Evolutionary conservation across 1,284 basidiomycete genomes (phyloP), one percentile per base, ranked within the genome.

Genomic region (Ceratobasidium theobromae): DNA sequence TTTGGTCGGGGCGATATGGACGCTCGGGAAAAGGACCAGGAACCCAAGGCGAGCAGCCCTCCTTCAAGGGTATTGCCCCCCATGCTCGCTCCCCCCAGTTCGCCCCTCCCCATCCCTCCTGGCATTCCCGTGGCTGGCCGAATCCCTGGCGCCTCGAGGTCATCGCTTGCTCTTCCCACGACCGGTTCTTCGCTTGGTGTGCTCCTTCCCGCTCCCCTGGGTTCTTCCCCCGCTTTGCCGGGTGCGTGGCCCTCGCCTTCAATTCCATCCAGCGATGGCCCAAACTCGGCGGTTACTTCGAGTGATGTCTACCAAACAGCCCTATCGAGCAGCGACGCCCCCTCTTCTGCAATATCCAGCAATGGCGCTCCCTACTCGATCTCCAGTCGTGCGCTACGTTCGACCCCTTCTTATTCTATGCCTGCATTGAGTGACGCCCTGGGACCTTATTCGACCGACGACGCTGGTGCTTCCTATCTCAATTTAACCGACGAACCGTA

Each of bases 11-110:
- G 60, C 6, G 60, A 32, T 16, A 27, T 52, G 3, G 33, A 32
- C 21, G 48, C 52, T 40, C 40, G 35, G 14, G 58, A 62, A 21
- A 27, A 40, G 21, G 60, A 2, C 21, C 25, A 21, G 18, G 46
- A 62, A n/a, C n/a, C n/a, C n/a, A n/a, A n/a, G n/a, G 48, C n/a
- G 3, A 4, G 25, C 3, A 32, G 41, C 28, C 60, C 49, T 3
- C 48, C 46, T 43, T 41, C 25, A 35, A 33, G 60, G 12, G 40
- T 64, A 27, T 41, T 64, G 16, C 60, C 60, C 3, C 66, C 69
- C 3, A 53, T 28, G 21, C 62, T 64, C 11, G 53, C 60, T 14
- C 53, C 65, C 8, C 60, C 60, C 9, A 45, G 49, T 9, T 43
- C 40, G 32, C 66, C 66, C 1, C 58, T 57, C 11, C 35, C 60